A percentile compares a stretch with the other conserved stretches of the same genome.
Evolutionary conservation across 78 protist species (phyloP).

Genomic region (Polysphondylium violaceum): DNA sequence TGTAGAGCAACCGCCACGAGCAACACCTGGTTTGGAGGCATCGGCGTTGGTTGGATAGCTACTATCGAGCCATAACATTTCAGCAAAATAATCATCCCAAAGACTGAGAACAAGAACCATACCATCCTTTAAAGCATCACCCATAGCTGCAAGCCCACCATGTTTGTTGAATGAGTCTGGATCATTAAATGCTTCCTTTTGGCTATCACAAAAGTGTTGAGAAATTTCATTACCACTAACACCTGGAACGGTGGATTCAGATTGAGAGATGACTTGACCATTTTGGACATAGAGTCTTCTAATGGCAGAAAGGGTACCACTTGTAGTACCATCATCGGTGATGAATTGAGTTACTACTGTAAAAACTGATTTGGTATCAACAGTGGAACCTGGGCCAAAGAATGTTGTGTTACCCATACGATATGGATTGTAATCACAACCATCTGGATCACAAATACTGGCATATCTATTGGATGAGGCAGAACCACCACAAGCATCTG

Average conservation of each 20-base stretch:
- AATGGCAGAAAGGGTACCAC: constrained; percentile 78
- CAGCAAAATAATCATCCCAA: constrained; percentile 87
- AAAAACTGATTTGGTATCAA: constrained; percentile 76
- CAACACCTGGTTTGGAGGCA: constrained; percentile 67
- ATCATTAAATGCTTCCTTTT: constrained; percentile 53
- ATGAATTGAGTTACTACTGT: constrained; percentile 89
- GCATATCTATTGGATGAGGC: constrained; percentile 53
- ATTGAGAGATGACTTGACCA: constrained; percentile 53
- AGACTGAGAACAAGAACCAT: constrained; percentile 86
- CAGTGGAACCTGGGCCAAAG: constrained; percentile 57
- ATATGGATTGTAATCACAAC: constrained; percentile 86
- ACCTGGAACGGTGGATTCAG: constrained; percentile 22
- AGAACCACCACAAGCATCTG: constrained; percentile 51
- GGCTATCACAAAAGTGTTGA: constrained; percentile 73
- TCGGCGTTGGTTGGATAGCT: constrained; percentile 46
- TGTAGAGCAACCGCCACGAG: constrained; percentile 85
- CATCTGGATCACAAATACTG: constrained; percentile 84
- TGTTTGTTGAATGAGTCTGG: constrained; percentile 71
- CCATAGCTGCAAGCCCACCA: constrained; percentile 85
- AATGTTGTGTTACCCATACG: constrained; percentile 76
- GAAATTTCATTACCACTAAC: constrained; percentile 33
- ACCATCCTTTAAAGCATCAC: constrained; percentile 74
- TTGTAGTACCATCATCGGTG: constrained; percentile 79
- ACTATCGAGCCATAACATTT: constrained; percentile 89
- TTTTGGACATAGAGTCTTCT: constrained; percentile 82